Evolutionary conservation across 768 basidiomycete genomes (phyloP).

Genomic region (Kwoniella europaea): DNA sequence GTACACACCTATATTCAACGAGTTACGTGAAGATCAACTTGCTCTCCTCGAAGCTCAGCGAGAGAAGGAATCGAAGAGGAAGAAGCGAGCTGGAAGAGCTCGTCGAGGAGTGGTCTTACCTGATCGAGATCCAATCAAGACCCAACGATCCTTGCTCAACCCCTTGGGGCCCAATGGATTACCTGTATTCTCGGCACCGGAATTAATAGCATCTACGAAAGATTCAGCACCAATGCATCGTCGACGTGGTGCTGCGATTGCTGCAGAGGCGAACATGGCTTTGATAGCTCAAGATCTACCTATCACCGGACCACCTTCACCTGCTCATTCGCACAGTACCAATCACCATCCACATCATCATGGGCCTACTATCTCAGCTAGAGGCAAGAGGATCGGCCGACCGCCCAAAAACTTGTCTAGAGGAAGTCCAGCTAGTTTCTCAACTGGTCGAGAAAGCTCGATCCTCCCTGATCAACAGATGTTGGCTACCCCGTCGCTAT

Average conservation of each 20-base stretch:
- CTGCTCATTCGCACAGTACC: slow-evolving; percentile 61
- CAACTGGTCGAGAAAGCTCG: slow-evolving; percentile 29
- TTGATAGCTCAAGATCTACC: slow-evolving; percentile 48
- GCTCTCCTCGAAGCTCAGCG: slow-evolving; percentile 88
- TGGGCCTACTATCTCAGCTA: slow-evolving; percentile 19
- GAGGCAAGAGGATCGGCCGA: slow-evolving; percentile 24
- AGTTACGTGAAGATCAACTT: slow-evolving; percentile 85
- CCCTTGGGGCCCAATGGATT: slow-evolving; percentile 48
- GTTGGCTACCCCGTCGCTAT: slow-evolving; percentile 10
- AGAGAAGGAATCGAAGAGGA: slow-evolving; percentile 81
- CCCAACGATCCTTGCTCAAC: slow-evolving; percentile 72
- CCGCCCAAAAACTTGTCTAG: slow-evolving; percentile 26
- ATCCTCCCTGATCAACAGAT: not conserved
- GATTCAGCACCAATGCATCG: slow-evolving; percentile 70
- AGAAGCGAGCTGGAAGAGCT: slow-evolving; percentile 79
- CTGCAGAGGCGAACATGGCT: slow-evolving; percentile 86
- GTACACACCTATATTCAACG: slow-evolving; percentile 87
- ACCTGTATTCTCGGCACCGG: slow-evolving; percentile 20
- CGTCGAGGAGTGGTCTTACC: slow-evolving; percentile 77
- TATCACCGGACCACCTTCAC: slow-evolving; percentile 65
- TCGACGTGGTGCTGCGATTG: slow-evolving; percentile 86
- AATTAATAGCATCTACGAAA: slow-evolving; percentile 52
- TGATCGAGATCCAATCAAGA: slow-evolving; percentile 89
- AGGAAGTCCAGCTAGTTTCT: slow-evolving; percentile 30
- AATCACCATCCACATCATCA: slow-evolving; percentile 6